Conservation (phyloP, 2,329 filamentous ascomycete species). For the Ophiostoma pallidulum region DNA sequence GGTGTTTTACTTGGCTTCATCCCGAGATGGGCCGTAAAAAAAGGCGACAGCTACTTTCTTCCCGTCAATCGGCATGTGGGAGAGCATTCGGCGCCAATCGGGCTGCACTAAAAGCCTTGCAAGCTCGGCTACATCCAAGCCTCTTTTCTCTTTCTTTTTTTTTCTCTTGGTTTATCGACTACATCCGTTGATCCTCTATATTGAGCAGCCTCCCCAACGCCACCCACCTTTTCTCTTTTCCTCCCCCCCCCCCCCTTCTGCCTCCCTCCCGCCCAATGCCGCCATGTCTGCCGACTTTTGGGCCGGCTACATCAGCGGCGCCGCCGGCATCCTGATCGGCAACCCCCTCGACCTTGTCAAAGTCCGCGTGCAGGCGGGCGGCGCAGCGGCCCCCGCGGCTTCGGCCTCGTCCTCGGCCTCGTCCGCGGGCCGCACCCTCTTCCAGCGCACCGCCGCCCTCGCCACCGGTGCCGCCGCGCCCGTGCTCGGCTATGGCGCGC, state of each 20-base stretch:
- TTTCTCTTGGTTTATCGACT: too few species aligned
- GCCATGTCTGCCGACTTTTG: constrained; percentile 82
- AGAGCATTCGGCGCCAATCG: too few species aligned
- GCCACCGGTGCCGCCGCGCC: constrained; percentile 69
- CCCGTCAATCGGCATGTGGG: too few species aligned
- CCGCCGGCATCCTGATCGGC: constrained; percentile 75
- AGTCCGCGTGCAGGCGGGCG: constrained; percentile 66
- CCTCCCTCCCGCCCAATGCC: not conserved
- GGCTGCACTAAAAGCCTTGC: too few species aligned
- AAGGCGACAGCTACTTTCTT: too few species aligned
- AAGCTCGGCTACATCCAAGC: too few species aligned
- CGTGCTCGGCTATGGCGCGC: constrained; percentile 77
- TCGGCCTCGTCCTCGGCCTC: constrained; percentile 14
- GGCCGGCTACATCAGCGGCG: constrained; percentile 85
- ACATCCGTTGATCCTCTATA: too few species aligned
- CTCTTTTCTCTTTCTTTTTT: not conserved
- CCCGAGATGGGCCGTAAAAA: too few species aligned
- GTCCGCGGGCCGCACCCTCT: not conserved
- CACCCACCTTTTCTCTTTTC: not conserved
- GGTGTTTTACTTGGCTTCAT: too few species aligned
- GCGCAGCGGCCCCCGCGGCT: constrained; percentile 52
- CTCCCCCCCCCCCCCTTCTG: not conserved
- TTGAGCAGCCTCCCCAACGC: too few species aligned
- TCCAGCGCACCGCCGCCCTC: constrained; percentile 22
- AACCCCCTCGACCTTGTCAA: constrained; percentile 67